Percentiles rank a stretch among this genome's conserved stretches.
phyloP scores from a whole-genome alignment of 805 yeast genomes.

The Cyberlindnera amylophila region DNA sequence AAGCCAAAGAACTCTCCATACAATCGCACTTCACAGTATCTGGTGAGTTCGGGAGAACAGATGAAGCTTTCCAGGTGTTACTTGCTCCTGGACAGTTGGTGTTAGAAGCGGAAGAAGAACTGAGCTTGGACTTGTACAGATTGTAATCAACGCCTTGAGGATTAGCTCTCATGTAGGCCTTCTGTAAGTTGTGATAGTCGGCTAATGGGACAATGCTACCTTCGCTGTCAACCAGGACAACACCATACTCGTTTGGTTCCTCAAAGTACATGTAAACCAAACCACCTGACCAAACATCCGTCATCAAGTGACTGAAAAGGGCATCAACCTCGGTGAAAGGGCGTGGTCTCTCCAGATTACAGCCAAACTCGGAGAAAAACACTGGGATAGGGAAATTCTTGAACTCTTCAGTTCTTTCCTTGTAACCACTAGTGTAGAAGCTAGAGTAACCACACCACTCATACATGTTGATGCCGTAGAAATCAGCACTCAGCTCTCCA shows the following conservation, averaged over 20 bases:
- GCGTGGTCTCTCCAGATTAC: constrained; percentile 65
- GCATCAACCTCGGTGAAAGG: constrained; percentile 68
- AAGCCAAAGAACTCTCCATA: constrained; percentile 47
- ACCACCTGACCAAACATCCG: constrained; percentile 83
- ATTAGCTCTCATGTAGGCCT: constrained; percentile 44
- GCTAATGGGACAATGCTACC: constrained; percentile 47
- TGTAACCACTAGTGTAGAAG: constrained; percentile 62
- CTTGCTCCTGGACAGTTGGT: constrained; percentile 47
- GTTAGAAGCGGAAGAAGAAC: background rate
- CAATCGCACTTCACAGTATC: constrained; percentile 58
- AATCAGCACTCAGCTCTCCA: constrained; percentile 55
- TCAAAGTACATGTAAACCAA: constrained; percentile 80
- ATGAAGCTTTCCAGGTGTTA: constrained; percentile 59
- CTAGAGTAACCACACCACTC: constrained; percentile 80
- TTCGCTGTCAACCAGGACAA: constrained; percentile 44
- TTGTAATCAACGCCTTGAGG: constrained; percentile 40
- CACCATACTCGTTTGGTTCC: constrained; percentile 72
- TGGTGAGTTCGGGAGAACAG: constrained; percentile 66
- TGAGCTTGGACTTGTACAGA: constrained; percentile 27
- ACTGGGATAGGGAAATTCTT: constrained; percentile 63
- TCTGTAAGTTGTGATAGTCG: constrained; percentile 55
- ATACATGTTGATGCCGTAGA: constrained; percentile 83
- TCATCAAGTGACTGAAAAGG: constrained; percentile 63
- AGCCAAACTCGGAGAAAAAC: constrained; percentile 80
- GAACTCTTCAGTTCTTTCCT: constrained; percentile 59